A percentile compares a stretch with the other conserved stretches of the same genome.
Evolutionary conservation across 371 early-diverging fungal genomes (phyloP).

Genomic region (Parasitella parasitica): DNA sequence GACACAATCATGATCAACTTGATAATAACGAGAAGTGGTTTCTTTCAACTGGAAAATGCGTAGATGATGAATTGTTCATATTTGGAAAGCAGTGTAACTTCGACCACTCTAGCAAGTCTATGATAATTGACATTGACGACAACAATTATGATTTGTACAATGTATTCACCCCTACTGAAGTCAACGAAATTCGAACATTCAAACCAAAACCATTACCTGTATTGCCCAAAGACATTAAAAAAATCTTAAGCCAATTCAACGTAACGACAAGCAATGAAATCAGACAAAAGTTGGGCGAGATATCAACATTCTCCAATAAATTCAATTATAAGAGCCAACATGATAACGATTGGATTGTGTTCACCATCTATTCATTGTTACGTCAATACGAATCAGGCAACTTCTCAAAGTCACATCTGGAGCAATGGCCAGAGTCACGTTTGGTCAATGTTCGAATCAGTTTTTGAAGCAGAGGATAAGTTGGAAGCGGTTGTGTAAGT

Average conservation of each 20-base stretch:
- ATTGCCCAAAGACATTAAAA: too few relatives aligned
- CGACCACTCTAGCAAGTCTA: slow-evolving; percentile 4
- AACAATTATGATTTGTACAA: slow-evolving; percentile 3
- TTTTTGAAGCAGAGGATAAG: too few relatives aligned
- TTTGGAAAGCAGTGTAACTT: slow-evolving; percentile 9
- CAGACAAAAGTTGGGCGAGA: too few relatives aligned
- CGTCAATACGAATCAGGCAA: not conserved
- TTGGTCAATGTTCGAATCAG: too few relatives aligned
- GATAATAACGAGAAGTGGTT: slow-evolving; percentile 1
- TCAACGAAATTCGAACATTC: too few relatives aligned
- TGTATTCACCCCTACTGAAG: not conserved
- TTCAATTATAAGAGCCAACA: not conserved
- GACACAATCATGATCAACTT: too few relatives aligned
- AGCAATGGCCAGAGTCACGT: too few relatives aligned
- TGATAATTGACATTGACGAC: slow-evolving; percentile 7
- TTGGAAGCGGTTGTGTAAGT: too few relatives aligned
- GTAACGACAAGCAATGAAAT: too few relatives aligned
- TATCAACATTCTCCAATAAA: too few relatives aligned
- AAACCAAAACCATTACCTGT: too few relatives aligned
- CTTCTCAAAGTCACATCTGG: not conserved
- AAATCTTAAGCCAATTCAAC: too few relatives aligned
- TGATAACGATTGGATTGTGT: not conserved
- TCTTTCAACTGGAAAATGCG: slow-evolving; percentile 7
- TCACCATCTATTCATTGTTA: slow-evolving; percentile 2
- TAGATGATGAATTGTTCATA: slow-evolving; percentile 6